Evolutionary conservation across 331 rosid genomes (phyloP).

Genomic region (Erythrophleum ivorense): DNA sequence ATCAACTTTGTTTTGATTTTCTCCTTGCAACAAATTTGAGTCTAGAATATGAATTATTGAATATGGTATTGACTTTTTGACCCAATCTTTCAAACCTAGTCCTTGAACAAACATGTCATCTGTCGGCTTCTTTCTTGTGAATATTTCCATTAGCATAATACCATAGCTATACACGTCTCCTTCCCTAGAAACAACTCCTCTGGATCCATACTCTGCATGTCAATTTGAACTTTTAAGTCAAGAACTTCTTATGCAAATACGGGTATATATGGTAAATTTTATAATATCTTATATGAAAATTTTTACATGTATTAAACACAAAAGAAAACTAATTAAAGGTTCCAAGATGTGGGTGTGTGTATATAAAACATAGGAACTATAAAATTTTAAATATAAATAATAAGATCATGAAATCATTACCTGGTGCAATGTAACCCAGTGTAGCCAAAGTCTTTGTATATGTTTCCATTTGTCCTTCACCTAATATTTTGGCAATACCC

Average conservation of each 20-base stretch:
- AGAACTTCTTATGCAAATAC: no score
- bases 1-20: neutral
- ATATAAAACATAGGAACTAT: neutral
- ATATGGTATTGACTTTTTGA: constrained; percentile 26
- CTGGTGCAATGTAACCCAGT: constrained; percentile 13
- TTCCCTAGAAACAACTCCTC: neutral
- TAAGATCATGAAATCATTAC: neutral
- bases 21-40: neutral
- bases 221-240: neutral
- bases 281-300: no score
- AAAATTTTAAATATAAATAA: no score
- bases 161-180: constrained; percentile 48
- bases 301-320: no score
- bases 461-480: neutral
- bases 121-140: constrained; percentile 21
- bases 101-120: neutral
- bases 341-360: no score
- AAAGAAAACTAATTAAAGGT: neutral
- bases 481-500: neutral
- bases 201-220: constrained; percentile 20
- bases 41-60: neutral
- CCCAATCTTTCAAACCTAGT: neutral
- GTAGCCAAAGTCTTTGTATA: neutral
- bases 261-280: neutral
- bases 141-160: constrained; percentile 43